These are phyloP conservation scores for Gracilaria gracilis DNA, from an alignment of 23 red algal species.

Conservation along the genomic window DNA sequence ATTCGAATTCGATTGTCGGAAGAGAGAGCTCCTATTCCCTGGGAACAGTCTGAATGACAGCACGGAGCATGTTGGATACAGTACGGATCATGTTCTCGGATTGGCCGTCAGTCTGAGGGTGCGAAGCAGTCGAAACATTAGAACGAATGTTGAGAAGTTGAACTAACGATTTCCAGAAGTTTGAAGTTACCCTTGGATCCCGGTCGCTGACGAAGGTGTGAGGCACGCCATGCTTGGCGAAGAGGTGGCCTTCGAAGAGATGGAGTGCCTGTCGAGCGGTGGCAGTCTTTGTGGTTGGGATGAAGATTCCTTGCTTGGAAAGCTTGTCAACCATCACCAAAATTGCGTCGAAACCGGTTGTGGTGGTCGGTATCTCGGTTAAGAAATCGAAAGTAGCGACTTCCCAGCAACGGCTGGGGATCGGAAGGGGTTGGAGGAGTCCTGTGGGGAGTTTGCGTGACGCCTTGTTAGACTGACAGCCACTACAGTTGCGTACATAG, in stretches of 20 bases:
- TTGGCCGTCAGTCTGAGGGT: background rate
- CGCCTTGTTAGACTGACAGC: too few species aligned
- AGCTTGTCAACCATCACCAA: constrained; percentile 16
- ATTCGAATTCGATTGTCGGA: too few species aligned
- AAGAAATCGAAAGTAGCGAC: constrained; percentile 42
- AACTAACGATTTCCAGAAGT: background rate
- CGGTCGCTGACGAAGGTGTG: background rate
- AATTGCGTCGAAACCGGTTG: background rate
- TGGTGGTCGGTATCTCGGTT: background rate
- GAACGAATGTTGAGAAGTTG: background rate
- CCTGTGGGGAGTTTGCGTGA: too few species aligned
- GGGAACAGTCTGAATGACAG: too few species aligned
- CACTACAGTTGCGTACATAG: background rate
- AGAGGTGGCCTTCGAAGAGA: constrained; percentile 2
- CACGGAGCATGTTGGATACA: too few species aligned
- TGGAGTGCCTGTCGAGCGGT: background rate
- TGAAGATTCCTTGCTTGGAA: constrained; percentile 1
- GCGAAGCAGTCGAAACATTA: background rate
- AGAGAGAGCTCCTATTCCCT: too few species aligned
- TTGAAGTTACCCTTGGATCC: background rate
- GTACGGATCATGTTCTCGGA: too few species aligned
- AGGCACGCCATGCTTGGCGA: background rate
- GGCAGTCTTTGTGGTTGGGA: background rate
- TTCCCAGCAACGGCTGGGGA: constrained; percentile 22
- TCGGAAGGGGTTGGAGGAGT: constrained; percentile 13